phyloP scores from a whole-genome alignment of 106 monocot species.

The Dioscorea alata region DNA sequence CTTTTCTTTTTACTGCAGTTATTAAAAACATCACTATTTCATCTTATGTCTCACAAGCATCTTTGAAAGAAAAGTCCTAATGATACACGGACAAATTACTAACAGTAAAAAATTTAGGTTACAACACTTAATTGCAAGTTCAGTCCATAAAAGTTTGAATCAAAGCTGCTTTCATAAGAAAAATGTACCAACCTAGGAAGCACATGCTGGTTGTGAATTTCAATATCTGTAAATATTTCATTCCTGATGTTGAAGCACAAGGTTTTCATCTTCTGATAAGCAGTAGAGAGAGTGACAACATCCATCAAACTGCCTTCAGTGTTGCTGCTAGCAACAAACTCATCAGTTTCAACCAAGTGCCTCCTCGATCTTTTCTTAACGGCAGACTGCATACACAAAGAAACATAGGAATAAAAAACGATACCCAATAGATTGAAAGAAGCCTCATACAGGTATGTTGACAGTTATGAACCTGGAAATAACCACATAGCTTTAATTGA shows the following conservation, averaged over 20 bases:
- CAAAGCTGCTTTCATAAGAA: neutral
- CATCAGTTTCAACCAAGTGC: constrained; percentile 85
- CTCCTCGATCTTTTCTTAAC: constrained; percentile 83
- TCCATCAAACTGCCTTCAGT: constrained; percentile 52
- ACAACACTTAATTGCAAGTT: too few species aligned
- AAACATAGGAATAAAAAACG: neutral
- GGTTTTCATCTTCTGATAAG: constrained; percentile 83
- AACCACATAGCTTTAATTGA: constrained; percentile 82
- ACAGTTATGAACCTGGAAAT: constrained; percentile 59
- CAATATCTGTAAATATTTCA: constrained; percentile 94
- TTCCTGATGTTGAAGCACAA: constrained; percentile 76
- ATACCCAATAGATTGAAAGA: neutral
- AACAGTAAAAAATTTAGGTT: too few species aligned
- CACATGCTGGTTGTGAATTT: constrained; percentile 82
- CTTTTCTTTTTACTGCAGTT: too few species aligned
- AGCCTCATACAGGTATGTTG: neutral
- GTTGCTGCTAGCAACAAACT: constrained; percentile 48
- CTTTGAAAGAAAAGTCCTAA: too few species aligned
- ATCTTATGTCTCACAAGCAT: too few species aligned
- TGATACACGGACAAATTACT: too few species aligned
- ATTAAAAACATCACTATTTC: too few species aligned
- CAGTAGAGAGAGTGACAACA: constrained; percentile 45
- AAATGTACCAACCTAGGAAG: constrained; percentile 58
- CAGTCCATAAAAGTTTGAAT: too few species aligned
- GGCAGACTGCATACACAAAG: constrained; percentile 51